Base-by-base conservation (phyloP, 2,329 filamentous ascomycete species). In the Gremmenia infestans region DNA sequence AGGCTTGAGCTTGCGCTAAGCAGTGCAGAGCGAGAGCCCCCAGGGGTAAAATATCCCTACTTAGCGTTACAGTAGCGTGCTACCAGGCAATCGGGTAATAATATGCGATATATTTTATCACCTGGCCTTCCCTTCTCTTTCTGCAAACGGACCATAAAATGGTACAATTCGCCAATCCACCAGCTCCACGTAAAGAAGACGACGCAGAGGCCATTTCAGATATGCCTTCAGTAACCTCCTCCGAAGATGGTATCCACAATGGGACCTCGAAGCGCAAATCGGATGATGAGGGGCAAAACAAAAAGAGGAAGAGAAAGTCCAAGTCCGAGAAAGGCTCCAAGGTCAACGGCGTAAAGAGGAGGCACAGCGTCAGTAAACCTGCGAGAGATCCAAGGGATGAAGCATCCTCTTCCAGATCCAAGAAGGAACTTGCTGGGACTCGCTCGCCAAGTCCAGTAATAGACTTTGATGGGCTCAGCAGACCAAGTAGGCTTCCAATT, bases 361-460 rank as follows among this genome's bases (percentile, higher is more conserved):
- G 78, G 55, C 74, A 76, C 43, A 85, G 81, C 68, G 66, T 84
- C 54, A 81, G 78, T 73, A 83, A 83, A 62, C 80, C 82, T 4
- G 81, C 81, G n/a, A 74, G 82, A 57, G 82, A 85, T 65, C 80
- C 81, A 15, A 74, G 80, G 56, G 82, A 85, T 65, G 76, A 81
- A 61, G 63, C 66, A 2, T 62, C 59, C 45, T 62, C 66, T 37
- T 55, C 52, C 22, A 59, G 62, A 23, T 56, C 63, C 17, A 59
- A 62, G 28, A 58, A 63, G 37, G 61, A 59, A 56, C 50, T 56
- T 54, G 43, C 15, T 60, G 61, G 65, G 28, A 75, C 74, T 2
- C 71, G 76, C 28, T 79, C 79, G 5, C 79, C 78, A 5, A 81
- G 76, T 56, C 82, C 81, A 14, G 73, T 84, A 40, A 82, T 85